phyloP scores from a whole-genome alignment of 2,329 filamentous ascomycete genomes.

The Nectriaceae sp. region DNA sequence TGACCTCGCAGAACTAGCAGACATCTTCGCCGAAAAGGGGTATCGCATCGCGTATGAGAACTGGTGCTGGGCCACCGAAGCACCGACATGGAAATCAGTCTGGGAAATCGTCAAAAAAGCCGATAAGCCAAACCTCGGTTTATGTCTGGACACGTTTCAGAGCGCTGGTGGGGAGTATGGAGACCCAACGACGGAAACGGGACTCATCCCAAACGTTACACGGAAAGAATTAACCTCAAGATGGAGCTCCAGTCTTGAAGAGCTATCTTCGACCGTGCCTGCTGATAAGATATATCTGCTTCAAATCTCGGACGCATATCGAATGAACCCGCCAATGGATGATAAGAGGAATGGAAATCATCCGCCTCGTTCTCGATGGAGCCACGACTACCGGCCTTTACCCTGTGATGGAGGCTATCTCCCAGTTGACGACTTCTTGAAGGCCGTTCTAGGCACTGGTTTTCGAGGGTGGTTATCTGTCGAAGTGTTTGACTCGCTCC shows the following conservation, averaged over 20 bases:
- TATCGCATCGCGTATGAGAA: constrained; percentile 75
- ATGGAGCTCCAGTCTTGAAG: constrained; percentile 56
- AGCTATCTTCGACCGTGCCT: constrained; percentile 59
- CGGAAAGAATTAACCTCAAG: constrained; percentile 48
- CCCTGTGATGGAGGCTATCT: constrained; percentile 73
- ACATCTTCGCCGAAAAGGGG: constrained; percentile 57
- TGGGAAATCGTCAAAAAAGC: constrained; percentile 68
- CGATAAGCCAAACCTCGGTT: constrained; percentile 65
- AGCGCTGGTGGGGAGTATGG: constrained; percentile 72
- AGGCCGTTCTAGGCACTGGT: constrained; percentile 67
- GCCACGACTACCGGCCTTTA: constrained; percentile 68
- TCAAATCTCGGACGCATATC: constrained; percentile 76
- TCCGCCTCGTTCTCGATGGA: constrained; percentile 68
- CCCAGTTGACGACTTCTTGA: constrained; percentile 64
- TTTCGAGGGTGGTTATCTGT: constrained; percentile 68
- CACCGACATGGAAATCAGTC: constrained; percentile 67
- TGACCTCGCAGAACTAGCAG: constrained; percentile 65
- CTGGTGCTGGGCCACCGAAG: constrained; percentile 78
- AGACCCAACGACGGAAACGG: constrained; percentile 66
- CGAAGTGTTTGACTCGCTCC: constrained; percentile 63
- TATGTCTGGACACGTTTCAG: constrained; percentile 81
- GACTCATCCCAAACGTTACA: constrained; percentile 50
- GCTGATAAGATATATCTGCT: constrained; percentile 72
- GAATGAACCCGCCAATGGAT: constrained; percentile 56
- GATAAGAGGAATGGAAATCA: constrained; percentile 52